These are phyloP conservation scores for Candida railenensis DNA, from an alignment of 805 yeast genomes.

Conservation along the genomic window DNA sequence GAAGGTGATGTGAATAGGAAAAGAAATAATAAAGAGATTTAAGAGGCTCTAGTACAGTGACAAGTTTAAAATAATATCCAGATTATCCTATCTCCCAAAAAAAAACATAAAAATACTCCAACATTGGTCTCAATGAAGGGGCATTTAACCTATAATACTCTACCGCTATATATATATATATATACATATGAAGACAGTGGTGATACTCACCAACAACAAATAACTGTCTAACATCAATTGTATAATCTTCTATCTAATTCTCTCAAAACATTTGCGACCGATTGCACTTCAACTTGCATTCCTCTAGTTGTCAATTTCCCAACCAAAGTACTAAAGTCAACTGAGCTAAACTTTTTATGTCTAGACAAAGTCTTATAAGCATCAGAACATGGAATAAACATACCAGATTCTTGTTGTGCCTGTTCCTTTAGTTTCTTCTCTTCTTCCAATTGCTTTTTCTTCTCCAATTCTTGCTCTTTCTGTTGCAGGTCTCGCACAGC, in stretches of 20 bases:
- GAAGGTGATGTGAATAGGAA: too few species aligned
- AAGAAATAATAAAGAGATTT: too few species aligned
- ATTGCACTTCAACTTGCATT: constrained; percentile 88
- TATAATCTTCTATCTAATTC: constrained; percentile 73
- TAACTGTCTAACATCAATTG: constrained; percentile 20
- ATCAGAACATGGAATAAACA: constrained; percentile 84
- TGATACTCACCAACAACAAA: background rate
- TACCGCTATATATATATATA: background rate
- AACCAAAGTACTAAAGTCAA: constrained; percentile 72
- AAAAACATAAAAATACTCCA: background rate
- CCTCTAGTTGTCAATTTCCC: constrained; percentile 78
- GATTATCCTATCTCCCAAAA: background rate
- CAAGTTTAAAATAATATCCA: too few species aligned
- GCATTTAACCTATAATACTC: background rate
- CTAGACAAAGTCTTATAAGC: constrained; percentile 85
- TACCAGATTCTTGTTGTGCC: constrained; percentile 24
- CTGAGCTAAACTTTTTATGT: constrained; percentile 72
- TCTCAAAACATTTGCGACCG: constrained; percentile 80
- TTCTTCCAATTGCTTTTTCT: background rate
- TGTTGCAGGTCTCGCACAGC: constrained; percentile 13
- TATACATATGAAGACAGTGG: too few species aligned
- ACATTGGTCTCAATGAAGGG: background rate
- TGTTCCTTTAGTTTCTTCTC: background rate
- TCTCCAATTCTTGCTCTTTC: constrained; percentile 2
- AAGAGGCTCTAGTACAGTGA: too few species aligned